These are phyloP conservation scores for Penicillium sp. DNA, from an alignment of 2,329 filamentous ascomycete species.

Conservation along the genomic window DNA sequence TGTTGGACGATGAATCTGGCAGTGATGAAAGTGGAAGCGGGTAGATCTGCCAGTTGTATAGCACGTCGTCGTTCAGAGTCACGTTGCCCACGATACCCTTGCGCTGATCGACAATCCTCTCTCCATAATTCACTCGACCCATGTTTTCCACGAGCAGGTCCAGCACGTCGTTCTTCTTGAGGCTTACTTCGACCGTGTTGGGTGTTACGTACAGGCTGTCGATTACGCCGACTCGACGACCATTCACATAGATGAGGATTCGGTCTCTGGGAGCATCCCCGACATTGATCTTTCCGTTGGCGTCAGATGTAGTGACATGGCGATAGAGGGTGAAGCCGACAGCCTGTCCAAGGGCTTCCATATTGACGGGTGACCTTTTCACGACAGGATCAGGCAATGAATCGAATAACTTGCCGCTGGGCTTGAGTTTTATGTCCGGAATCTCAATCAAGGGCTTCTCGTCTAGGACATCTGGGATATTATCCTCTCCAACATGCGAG, in stretches of 20 bases:
- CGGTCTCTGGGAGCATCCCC: slow-evolving; percentile 54
- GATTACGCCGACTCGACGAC: slow-evolving; percentile 47
- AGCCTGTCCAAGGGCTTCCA: slow-evolving; percentile 53
- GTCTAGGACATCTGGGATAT: slow-evolving; percentile 43
- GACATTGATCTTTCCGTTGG: slow-evolving; percentile 41
- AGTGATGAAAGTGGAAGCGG: slow-evolving; percentile 40
- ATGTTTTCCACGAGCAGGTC: slow-evolving; percentile 53
- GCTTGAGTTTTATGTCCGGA: slow-evolving; percentile 38
- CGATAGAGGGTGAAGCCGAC: slow-evolving; percentile 52
- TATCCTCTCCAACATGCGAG: slow-evolving; percentile 42
- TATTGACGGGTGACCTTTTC: slow-evolving; percentile 40
- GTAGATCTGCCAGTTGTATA: slow-evolving; percentile 49
- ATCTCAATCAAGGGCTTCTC: slow-evolving; percentile 40
- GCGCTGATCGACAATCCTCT: slow-evolving; percentile 48
- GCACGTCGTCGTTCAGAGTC: slow-evolving; percentile 37
- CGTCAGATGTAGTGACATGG: slow-evolving; percentile 35
- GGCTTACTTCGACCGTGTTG: slow-evolving; percentile 40
- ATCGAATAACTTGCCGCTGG: slow-evolving; percentile 41
- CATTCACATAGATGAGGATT: slow-evolving; percentile 55
- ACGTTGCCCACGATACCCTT: slow-evolving; percentile 54
- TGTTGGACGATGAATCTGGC: slow-evolving; percentile 10
- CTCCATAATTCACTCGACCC: slow-evolving; percentile 55
- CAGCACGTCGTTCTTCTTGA: slow-evolving; percentile 28
- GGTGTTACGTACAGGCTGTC: slow-evolving; percentile 52
- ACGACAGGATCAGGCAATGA: slow-evolving; percentile 27